Conservation (phyloP, 306 rosid genomes). For the Leucaena leucocephala region DNA sequence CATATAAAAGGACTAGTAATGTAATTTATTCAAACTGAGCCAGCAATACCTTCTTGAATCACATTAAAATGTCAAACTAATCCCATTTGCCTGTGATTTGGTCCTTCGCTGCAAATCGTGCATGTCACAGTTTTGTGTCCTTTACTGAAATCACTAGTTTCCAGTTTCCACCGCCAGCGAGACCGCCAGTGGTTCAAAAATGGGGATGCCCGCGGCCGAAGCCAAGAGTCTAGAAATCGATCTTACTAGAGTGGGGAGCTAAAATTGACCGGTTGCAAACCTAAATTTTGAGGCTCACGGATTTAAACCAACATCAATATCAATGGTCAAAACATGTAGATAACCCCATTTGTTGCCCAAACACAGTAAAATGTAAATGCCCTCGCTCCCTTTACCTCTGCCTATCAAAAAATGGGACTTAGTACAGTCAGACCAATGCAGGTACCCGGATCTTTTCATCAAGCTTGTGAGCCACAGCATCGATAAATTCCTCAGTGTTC, state of each 20-base stretch:
- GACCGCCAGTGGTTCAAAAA: background rate
- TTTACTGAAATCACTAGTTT: background rate
- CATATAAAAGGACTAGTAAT: background rate
- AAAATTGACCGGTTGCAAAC: background rate
- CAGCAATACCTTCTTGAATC: background rate
- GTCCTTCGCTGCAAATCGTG: background rate
- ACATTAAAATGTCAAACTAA: background rate
- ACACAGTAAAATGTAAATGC: background rate
- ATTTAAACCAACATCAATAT: background rate
- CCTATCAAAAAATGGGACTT: background rate
- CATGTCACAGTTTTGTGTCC: background rate
- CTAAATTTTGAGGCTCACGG: background rate
- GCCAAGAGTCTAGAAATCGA: background rate
- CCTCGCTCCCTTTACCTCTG: background rate
- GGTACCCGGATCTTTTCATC: constrained; percentile 58
- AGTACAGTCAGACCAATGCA: constrained; percentile 44
- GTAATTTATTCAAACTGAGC: background rate
- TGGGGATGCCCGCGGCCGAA: background rate
- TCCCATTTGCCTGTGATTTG: background rate
- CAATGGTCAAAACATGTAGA: constrained; percentile 1
- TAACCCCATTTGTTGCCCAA: background rate
- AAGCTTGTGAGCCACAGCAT: constrained; percentile 75
- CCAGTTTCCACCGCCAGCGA: background rate
- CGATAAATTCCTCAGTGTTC: constrained; percentile 86
- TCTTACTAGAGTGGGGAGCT: background rate